Evolutionary conservation across 192 early-diverging fungal genomes (phyloP).

Genomic region (Coemansia sp.): DNA sequence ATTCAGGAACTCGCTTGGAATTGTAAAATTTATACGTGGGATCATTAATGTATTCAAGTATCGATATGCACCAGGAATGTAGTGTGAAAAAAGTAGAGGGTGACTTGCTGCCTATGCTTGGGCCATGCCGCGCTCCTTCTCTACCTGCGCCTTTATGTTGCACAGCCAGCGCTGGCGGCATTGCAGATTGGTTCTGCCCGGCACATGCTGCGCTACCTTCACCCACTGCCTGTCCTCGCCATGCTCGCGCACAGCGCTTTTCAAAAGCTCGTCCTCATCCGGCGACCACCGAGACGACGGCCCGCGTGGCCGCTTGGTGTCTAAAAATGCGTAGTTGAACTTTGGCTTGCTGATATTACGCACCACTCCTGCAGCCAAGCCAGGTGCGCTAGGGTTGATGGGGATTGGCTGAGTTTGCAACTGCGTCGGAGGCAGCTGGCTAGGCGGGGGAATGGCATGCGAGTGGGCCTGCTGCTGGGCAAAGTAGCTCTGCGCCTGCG

Average conservation of each 20-base stretch:
- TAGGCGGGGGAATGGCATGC: conserved; percentile 1
- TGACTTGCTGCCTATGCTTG: conserved; percentile 2
- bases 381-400: conserved; percentile 8
- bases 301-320: conserved; percentile 49
- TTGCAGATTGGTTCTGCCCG: conserved; percentile 49
- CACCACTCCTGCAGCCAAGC: conserved; percentile 3
- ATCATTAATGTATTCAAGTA: not conserved
- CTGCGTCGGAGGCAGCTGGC: conserved; percentile 5
- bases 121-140: conserved; percentile 32
- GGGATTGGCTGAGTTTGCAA: conserved; percentile 8
- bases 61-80: not conserved
- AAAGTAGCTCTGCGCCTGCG: conserved; percentile 34
- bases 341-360: conserved; percentile 48
- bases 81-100: not conserved
- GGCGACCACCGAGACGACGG: conserved; percentile 46
- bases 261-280: conserved; percentile 42
- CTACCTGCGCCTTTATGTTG: conserved; percentile 51
- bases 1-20: not conserved
- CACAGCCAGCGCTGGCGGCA: conserved; percentile 55
- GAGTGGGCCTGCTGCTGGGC: conserved; percentile 7
- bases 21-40: conserved; percentile 1
- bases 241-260: conserved; percentile 40
- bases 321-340: conserved; percentile 51
- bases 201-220: conserved; percentile 49
- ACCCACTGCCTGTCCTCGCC: conserved; percentile 55